These are phyloP conservation scores for Infundibulicybe gibba DNA, from an alignment of 768 basidiomycete species.

Conservation along the genomic window DNA sequence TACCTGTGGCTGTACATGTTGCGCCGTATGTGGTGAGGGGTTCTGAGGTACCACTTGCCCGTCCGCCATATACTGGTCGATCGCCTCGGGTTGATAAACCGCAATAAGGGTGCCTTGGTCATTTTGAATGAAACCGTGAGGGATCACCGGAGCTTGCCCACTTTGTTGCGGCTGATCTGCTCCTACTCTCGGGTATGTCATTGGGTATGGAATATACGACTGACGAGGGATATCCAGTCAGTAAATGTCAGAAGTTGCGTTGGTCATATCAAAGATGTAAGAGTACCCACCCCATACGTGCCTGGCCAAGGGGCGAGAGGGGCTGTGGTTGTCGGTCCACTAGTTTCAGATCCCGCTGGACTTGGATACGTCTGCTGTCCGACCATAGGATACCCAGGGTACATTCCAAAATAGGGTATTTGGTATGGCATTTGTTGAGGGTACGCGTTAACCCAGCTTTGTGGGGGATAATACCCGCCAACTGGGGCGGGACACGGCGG, in stretches of 20 bases:
- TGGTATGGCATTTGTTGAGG: conserved; percentile 49
- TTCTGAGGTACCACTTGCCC: conserved; percentile 21
- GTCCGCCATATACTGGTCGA: conserved; percentile 64
- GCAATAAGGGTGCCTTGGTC: conserved; percentile 72
- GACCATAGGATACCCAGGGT: conserved; percentile 39
- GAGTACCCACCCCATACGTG: conserved; percentile 43
- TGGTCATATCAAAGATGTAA: not conserved
- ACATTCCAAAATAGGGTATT: conserved; percentile 43
- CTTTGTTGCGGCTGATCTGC: conserved; percentile 20
- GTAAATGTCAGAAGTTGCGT: not conserved
- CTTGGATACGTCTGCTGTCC: conserved; percentile 23
- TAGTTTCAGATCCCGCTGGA: conserved; percentile 33
- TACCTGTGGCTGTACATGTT: conserved; percentile 12
- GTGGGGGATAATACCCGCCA: conserved; percentile 42
- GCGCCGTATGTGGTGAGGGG: conserved; percentile 5
- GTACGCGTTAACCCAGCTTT: conserved; percentile 50
- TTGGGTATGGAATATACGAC: conserved; percentile 49
- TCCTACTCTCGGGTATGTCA: conserved; percentile 31
- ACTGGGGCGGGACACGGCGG: conserved; percentile 34
- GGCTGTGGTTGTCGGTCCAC: conserved; percentile 23
- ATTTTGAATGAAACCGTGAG: conserved; percentile 69
- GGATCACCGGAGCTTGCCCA: conserved; percentile 53
- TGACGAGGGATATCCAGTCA: conserved; percentile 14
- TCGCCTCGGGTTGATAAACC: conserved; percentile 66
- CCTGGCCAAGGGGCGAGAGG: conserved; percentile 36